These are phyloP conservation scores for Tylopilus balloui DNA, from an alignment of 768 basidiomycete species.

Conservation along the genomic window DNA sequence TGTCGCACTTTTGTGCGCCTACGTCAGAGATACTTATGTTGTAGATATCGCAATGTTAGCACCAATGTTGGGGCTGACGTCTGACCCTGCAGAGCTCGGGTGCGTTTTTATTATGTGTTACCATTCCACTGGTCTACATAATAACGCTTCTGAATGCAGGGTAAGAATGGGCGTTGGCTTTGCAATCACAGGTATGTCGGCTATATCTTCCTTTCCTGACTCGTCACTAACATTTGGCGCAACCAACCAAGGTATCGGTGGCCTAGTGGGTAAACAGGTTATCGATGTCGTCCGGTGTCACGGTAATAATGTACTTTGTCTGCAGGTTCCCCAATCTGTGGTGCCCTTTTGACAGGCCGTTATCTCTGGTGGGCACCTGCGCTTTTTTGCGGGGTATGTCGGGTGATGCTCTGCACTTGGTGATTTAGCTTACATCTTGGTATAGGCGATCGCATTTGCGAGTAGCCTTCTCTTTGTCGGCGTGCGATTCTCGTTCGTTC, in stretches of 20 bases:
- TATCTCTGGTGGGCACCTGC: conserved; percentile 58
- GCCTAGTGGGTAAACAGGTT: conserved; percentile 16
- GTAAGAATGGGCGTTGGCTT: conserved; percentile 46
- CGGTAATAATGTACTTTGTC: conserved; percentile 6
- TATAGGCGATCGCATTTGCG: conserved; percentile 10
- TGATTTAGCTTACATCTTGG: background rate
- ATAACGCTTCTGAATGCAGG: conserved; percentile 4
- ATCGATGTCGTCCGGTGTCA: background rate
- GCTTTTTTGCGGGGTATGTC: conserved; percentile 43
- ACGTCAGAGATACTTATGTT: background rate
- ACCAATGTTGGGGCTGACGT: conserved; percentile 44
- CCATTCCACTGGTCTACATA: background rate
- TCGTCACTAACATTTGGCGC: background rate
- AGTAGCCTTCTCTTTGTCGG: conserved; percentile 7
- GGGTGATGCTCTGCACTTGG: no score
- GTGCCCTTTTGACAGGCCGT: conserved; percentile 45
- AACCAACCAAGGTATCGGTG: conserved; percentile 20
- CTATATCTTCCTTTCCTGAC: background rate
- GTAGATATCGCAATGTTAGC: conserved; percentile 38
- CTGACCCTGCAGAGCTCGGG: conserved; percentile 50
- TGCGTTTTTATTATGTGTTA: conserved; percentile 13
- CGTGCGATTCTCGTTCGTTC: conserved; percentile 10
- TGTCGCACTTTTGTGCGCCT: background rate
- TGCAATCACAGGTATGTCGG: conserved; percentile 35
- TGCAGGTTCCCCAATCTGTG: conserved; percentile 52